Evolutionary conservation across 352 stramenopile genomes (phyloP).

Genomic region (Albugo laibachii): DNA sequence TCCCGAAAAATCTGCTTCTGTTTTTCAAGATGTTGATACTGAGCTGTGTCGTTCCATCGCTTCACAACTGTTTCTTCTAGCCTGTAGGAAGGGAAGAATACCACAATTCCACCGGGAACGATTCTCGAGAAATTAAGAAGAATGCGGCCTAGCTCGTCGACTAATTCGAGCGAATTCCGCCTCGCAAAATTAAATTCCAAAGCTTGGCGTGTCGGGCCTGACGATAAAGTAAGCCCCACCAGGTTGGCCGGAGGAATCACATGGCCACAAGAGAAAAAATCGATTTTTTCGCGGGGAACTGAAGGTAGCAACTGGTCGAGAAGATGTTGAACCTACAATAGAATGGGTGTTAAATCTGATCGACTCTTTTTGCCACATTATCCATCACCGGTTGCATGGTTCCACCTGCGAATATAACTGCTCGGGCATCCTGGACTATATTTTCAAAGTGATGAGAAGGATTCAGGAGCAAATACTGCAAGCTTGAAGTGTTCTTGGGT

Average conservation of each 20-base stretch:
- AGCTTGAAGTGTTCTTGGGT: no score
- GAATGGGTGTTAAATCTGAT: background rate
- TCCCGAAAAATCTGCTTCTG: constrained; percentile 90
- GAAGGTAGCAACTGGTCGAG: constrained; percentile 85
- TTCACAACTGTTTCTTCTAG: constrained; percentile 84
- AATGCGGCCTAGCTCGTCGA: constrained; percentile 89
- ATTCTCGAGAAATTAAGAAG: constrained; percentile 82
- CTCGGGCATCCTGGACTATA: constrained; percentile 86
- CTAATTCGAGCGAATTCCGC: constrained; percentile 38
- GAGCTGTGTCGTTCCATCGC: constrained; percentile 68
- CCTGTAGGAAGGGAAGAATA: constrained; percentile 96
- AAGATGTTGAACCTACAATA: constrained; percentile 76
- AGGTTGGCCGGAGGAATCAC: constrained; percentile 92
- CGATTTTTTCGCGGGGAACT: constrained; percentile 49
- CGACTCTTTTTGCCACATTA: background rate
- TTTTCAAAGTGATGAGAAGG: constrained; percentile 86
- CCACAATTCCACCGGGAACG: constrained; percentile 88
- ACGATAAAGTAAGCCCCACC: constrained; percentile 40
- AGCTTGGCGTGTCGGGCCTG: constrained; percentile 66
- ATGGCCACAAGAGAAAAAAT: constrained; percentile 96
- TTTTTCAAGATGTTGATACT: constrained; percentile 64
- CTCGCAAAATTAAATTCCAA: constrained; percentile 90
- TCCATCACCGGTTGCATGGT: constrained; percentile 88
- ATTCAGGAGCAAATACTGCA: constrained; percentile 94
- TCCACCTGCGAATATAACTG: constrained; percentile 93